phyloP scores from a whole-genome alignment of 345 rosid species.

The Rhodomyrtus tomentosa region DNA sequence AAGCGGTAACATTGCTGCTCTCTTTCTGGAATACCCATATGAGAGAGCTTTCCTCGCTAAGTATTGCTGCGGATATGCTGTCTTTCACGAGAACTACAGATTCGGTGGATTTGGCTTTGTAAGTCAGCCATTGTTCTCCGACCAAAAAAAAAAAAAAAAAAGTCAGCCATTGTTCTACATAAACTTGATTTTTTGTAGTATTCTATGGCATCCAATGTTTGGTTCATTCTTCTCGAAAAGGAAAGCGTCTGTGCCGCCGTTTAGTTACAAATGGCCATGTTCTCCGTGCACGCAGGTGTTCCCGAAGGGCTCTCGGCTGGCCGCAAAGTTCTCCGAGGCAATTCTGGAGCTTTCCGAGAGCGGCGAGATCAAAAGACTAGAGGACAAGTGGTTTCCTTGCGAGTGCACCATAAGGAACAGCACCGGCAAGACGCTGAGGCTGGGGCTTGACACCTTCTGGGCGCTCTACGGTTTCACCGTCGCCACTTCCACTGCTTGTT shows the following conservation, averaged over 20 bases:
- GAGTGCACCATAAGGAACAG: slow-evolving; percentile 7
- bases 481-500: slow-evolving; percentile 21
- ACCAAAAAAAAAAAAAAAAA: no score
- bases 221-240: neutral
- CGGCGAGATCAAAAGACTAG: slow-evolving; percentile 6
- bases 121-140: slow-evolving; percentile 6
- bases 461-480: slow-evolving; percentile 21
- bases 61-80: slow-evolving; percentile 20
- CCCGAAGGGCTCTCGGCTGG: slow-evolving; percentile 36
- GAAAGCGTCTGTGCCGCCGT: neutral
- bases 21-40: slow-evolving; percentile 42
- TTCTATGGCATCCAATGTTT: neutral
- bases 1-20: slow-evolving; percentile 17
- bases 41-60: slow-evolving; percentile 19
- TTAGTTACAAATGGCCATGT: neutral
- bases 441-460: slow-evolving; percentile 30
- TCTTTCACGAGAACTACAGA: slow-evolving; percentile 8
- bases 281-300: slow-evolving; percentile 14
- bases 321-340: slow-evolving; percentile 25
- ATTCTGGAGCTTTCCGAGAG: slow-evolving; percentile 27
- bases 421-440: neutral
- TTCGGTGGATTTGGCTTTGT: slow-evolving; percentile 52
- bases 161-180: slow-evolving; percentile 1
- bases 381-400: slow-evolving; percentile 21
- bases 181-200: neutral